phyloP scores from a whole-genome alignment of 805 yeast genomes.

The Pichia occidentalis region DNA sequence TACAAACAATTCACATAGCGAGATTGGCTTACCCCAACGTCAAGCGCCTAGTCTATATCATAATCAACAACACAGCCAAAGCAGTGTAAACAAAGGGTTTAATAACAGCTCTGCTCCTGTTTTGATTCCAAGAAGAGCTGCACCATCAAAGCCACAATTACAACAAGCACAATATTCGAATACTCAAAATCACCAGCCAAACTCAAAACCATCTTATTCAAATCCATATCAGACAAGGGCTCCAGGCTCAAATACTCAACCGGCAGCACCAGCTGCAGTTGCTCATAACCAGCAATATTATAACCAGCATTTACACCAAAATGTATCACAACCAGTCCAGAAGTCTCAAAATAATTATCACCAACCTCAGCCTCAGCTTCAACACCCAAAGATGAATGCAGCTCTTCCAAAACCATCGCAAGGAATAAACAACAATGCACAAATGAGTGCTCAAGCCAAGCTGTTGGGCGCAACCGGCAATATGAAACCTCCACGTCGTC shows the following conservation, averaged over 20 bases:
- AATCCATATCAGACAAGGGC: conserved; percentile 20
- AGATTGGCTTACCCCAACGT: conserved; percentile 7
- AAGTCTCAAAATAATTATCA: conserved; percentile 15
- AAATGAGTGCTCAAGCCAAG: conserved; percentile 21
- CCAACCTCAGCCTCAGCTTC: conserved; percentile 10
- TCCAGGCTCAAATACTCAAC: conserved; percentile 1
- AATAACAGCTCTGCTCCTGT: not conserved
- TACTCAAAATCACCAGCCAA: conserved; percentile 3
- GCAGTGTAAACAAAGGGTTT: not conserved
- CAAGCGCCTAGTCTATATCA: conserved; percentile 19
- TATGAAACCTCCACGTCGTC: conserved; percentile 7
- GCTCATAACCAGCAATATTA: too few species aligned
- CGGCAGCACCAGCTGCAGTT: too few species aligned
- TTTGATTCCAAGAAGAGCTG: conserved; percentile 8
- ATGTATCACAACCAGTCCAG: conserved; percentile 34
- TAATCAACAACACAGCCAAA: not conserved
- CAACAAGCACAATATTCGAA: too few species aligned
- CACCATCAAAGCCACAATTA: conserved; percentile 7
- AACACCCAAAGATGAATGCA: conserved; percentile 12
- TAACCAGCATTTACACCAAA: too few species aligned
- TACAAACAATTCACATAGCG: not conserved
- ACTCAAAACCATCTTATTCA: conserved; percentile 14
- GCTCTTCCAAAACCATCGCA: conserved; percentile 27
- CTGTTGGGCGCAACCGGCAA: conserved; percentile 7
- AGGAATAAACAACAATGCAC: conserved; percentile 25